These are phyloP conservation scores for Debaryomycetaceae sp. DNA, from an alignment of 1,139 yeast species.

Conservation along the genomic window DNA sequence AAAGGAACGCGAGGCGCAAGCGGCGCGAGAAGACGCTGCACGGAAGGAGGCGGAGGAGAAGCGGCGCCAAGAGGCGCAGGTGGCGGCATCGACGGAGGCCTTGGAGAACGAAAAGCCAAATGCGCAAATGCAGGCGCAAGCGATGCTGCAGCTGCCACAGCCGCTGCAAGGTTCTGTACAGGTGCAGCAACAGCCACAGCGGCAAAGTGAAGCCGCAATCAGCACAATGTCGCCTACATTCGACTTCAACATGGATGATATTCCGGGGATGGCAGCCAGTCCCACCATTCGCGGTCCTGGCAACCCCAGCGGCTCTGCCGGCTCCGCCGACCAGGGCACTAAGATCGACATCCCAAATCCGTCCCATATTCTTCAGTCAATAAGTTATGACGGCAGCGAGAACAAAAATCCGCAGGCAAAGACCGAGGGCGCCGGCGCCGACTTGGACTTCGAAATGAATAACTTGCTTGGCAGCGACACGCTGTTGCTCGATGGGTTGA, in stretches of 20 bases:
- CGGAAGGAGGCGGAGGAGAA: constrained; percentile 12
- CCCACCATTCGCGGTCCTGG: constrained; percentile 8
- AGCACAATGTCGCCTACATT: constrained; percentile 24
- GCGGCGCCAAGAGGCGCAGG: constrained; percentile 14
- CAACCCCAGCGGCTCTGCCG: constrained; percentile 8
- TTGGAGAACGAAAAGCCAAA: constrained; percentile 13
- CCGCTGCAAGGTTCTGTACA: constrained; percentile 10
- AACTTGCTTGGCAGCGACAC: constrained; percentile 40
- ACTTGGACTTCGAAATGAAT: constrained; percentile 37
- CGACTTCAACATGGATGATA: constrained; percentile 27
- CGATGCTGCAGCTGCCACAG: constrained; percentile 10
- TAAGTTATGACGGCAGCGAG: constrained; percentile 19
- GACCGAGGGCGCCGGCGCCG: constrained; percentile 12
- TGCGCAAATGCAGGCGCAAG: constrained; percentile 13
- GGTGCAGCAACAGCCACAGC: constrained; percentile 10
- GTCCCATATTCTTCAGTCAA: constrained; percentile 34
- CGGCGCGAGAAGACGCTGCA: constrained; percentile 18
- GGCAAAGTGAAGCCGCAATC: constrained; percentile 8
- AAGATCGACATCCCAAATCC: constrained; percentile 31
- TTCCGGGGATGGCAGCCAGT: constrained; percentile 12
- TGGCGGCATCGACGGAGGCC: constrained; percentile 16
- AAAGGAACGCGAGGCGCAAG: constrained; percentile 15
- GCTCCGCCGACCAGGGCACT: constrained; percentile 8
- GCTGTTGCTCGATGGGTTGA: constrained; percentile 41
- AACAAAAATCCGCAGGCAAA: constrained; percentile 10